Evolutionary conservation across 2,329 filamentous ascomycete species (phyloP).

Genomic region (Epicoccum nigrum): DNA sequence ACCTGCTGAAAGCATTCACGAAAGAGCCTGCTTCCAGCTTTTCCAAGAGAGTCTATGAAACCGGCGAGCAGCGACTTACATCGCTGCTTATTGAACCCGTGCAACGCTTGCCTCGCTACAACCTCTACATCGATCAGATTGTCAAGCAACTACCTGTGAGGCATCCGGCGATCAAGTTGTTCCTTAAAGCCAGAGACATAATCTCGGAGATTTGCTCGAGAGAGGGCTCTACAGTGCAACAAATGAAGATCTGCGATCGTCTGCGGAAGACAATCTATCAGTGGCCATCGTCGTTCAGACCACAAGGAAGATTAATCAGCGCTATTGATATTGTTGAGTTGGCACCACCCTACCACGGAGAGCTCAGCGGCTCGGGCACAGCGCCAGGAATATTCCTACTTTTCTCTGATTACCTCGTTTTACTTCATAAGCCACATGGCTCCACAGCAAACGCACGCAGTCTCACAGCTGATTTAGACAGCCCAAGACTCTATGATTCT

Average conservation of each 20-base stretch:
- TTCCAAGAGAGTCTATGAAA: slow-evolving; percentile 77
- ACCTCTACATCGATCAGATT: slow-evolving; percentile 95
- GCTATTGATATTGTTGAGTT: slow-evolving; percentile 82
- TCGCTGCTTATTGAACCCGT: slow-evolving; percentile 96
- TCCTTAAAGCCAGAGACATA: slow-evolving; percentile 89
- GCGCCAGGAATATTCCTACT: slow-evolving; percentile 74
- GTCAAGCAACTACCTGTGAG: slow-evolving; percentile 82
- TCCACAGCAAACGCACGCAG: slow-evolving; percentile 74
- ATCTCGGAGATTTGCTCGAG: slow-evolving; percentile 97
- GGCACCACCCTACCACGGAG: slow-evolving; percentile 69
- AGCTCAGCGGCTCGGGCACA: slow-evolving; percentile 54
- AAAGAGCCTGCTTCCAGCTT: slow-evolving; percentile 81
- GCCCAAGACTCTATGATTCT: slow-evolving; percentile 61
- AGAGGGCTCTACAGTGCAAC: slow-evolving; percentile 73
- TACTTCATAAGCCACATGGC: slow-evolving; percentile 73
- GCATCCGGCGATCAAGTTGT: slow-evolving; percentile 80
- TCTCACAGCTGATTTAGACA: slow-evolving; percentile 83
- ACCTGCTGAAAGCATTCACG: slow-evolving; percentile 78
- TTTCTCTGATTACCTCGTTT: slow-evolving; percentile 80
- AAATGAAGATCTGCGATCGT: slow-evolving; percentile 74
- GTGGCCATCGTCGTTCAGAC: slow-evolving; percentile 76
- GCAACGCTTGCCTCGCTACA: slow-evolving; percentile 91
- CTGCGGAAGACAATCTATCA: slow-evolving; percentile 77
- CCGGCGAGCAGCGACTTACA: slow-evolving; percentile 87
- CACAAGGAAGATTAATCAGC: slow-evolving; percentile 77